These are phyloP conservation scores for Kalanchoe fedtschenkoi DNA, from an alignment of 164 flowering plant genomes.

Conservation along the genomic window DNA sequence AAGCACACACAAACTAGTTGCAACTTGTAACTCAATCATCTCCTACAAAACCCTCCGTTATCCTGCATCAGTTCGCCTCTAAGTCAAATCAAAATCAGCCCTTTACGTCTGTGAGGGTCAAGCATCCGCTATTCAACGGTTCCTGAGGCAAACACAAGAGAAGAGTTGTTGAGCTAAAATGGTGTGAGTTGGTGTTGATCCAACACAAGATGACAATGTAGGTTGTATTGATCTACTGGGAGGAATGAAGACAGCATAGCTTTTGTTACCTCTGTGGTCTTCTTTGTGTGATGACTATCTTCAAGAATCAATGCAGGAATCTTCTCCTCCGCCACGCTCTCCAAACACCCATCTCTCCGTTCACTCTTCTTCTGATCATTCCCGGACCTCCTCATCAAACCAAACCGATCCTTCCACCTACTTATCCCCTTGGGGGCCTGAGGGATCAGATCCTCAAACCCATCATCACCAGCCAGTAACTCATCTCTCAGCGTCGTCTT, in stretches of 20 bases:
- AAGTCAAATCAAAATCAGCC: not conserved
- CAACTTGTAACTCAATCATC: not conserved
- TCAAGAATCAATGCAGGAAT: conserved; percentile 15
- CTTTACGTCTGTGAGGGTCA: not conserved
- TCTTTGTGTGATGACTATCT: conserved; percentile 9
- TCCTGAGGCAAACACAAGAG: conserved; percentile 14
- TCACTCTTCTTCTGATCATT: conserved; percentile 23
- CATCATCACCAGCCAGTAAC: conserved; percentile 39
- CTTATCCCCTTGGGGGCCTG: conserved; percentile 29
- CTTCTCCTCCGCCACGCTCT: conserved; percentile 22
- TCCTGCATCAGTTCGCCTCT: not conserved
- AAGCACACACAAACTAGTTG: not conserved
- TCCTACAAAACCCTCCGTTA: not conserved
- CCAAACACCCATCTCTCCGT: conserved; percentile 16
- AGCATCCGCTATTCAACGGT: conserved; percentile 7
- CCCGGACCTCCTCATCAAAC: conserved; percentile 30
- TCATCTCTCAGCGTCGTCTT: conserved; percentile 56
- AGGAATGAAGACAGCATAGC: too few species aligned
- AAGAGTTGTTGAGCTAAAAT: not conserved
- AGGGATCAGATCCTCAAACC: conserved; percentile 14
- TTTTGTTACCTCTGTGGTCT: conserved; percentile 11
- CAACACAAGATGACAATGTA: not conserved
- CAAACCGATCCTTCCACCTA: conserved; percentile 50
- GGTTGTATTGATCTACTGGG: too few species aligned
- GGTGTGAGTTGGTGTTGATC: not conserved